Evolutionary conservation across 169 alveolate species (phyloP), one percentile per base, ranked within the genome.

Genomic region (Cryptosporidium meleagridis): DNA sequence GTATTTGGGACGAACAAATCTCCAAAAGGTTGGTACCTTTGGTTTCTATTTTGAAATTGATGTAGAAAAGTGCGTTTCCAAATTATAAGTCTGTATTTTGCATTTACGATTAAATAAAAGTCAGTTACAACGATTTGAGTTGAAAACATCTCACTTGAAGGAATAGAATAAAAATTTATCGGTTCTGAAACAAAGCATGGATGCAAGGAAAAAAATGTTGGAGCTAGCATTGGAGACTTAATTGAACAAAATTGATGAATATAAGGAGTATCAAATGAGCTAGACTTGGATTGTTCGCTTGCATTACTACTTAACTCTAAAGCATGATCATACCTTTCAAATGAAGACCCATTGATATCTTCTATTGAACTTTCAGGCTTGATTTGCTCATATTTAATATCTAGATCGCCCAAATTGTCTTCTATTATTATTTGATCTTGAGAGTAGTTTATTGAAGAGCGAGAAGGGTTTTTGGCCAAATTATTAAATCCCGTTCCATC

Each of bases 171-270:
- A 65, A 80, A 67, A 23, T 80, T 80, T 0, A 65, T 80, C 26
- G 89, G 89, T 80, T 80, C 89, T 2, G 89, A 80, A 59, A 80
- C 89, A 48, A 80, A 80, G 31, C 89, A 80, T 29, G 89, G 89
- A 14, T 80, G 89, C 21, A 80, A 44, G 41, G 73, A 80, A 80
- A 80, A 80, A 21, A 80, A 37, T 9, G 68, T 62, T 21, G 89
- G 89, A 12, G 89, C 89, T 41, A 80, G 44, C 65, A 59, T 59
- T 39, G 89, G 89, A 35, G 89, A 80, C 53, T 41, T 80, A 14
- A 26, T n/a, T 18, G 89, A 59, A 21, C 37, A 62, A 39, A 80
- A 33, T n/a, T 80, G 89, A 26, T 80, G 62, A 31, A 45, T 59
- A 62, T 80, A 61, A 4, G 89, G 80, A 61, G 18, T 21, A 59